Evolutionary conservation across 495 filamentous ascomycete species (phyloP).

Genomic region (Durotheca rogersii): DNA sequence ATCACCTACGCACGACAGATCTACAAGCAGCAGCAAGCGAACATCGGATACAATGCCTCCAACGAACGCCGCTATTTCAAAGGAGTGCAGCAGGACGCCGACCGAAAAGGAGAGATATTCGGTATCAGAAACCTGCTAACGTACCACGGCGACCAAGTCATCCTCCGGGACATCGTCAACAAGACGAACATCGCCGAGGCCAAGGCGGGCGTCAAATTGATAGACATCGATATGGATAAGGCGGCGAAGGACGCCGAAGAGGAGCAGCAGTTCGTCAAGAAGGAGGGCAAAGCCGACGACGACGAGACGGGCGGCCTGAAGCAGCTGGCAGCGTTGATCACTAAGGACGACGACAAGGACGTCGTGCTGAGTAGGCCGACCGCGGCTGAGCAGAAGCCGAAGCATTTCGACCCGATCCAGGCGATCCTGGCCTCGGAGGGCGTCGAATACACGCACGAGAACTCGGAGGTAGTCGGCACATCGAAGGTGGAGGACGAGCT

Average conservation of each 20-base stretch:
- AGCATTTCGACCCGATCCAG: constrained; percentile 69
- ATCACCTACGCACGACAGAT: constrained; percentile 97
- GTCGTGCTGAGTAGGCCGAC: constrained; percentile 30
- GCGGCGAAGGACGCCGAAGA: constrained; percentile 56
- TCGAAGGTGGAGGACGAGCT: constrained; percentile 81
- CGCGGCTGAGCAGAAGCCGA: constrained; percentile 45
- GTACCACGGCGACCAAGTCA: constrained; percentile 74
- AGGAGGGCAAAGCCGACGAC: constrained; percentile 47
- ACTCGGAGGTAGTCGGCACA: constrained; percentile 91
- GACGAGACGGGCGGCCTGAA: constrained; percentile 67
- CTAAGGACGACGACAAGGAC: constrained; percentile 50
- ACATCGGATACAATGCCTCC: constrained; percentile 93
- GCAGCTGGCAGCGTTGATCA: constrained; percentile 72
- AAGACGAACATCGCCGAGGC: constrained; percentile 97
- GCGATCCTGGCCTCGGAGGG: constrained; percentile 87
- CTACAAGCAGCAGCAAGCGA: constrained; percentile 98
- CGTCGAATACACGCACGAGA: constrained; percentile 94
- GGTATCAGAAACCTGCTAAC: constrained; percentile 85
- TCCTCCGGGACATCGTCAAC: constrained; percentile 91
- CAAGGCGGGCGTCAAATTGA: constrained; percentile 77
- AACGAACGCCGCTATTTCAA: constrained; percentile 94
- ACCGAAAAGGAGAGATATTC: constrained; percentile 88
- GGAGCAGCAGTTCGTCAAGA: constrained; percentile 38
- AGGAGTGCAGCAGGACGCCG: constrained; percentile 81
- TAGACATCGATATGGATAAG: constrained; percentile 68